Evolutionary conservation across 257 asterid species (phyloP), one percentile per base, ranked within the genome.

Genomic region (Lycium barbarum): DNA sequence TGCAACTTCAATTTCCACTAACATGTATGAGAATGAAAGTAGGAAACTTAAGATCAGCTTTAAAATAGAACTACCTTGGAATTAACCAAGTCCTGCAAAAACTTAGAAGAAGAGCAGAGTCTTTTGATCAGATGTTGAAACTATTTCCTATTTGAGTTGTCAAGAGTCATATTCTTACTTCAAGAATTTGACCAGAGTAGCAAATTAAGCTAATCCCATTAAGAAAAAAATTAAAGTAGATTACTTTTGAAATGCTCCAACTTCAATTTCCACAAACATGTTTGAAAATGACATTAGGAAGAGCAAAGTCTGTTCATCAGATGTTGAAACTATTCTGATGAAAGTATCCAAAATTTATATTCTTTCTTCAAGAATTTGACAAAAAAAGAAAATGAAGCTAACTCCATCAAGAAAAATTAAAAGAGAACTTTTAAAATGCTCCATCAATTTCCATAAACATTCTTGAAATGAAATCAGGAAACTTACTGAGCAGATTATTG

Each of bases 401-500:
- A 73, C 59, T 33, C 8, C 59, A 9, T 45, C 6, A 45, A 73
- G 38, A 40, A 73, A 73, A 7, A 36, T 7, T 7, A 72, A 10
- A 18, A 13, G 11, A 15, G 33, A 6, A 17, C 18, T 26, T 45
- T 40, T 73, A 9, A 73, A 18, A 40, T 68, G 17, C 20, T 11
- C 74, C 18, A 43, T 67, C 20, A 70, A 70, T 70, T 18, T 70
- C 79, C 51, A 40, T 17, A 22, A 26, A 6, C 40, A 51, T 38
- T 47, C 17, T 11, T 9, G 26, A 45, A 65, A 49, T 35, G 20
- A 43, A 66, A 36, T 22, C n/a, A 14, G n/a, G 63, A 36, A 73
- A 90, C 99, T 94, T 79, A 95, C 99, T 2, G 99, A 92, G 82
- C 99, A 93, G 83, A 96, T 89, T 68, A 95, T 87, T 12, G 98